Percentiles rank a stretch among this genome's conserved stretches.
Evolutionary conservation across 352 stramenopile species (phyloP).

Genomic region (Globisporangium ultimum): DNA sequence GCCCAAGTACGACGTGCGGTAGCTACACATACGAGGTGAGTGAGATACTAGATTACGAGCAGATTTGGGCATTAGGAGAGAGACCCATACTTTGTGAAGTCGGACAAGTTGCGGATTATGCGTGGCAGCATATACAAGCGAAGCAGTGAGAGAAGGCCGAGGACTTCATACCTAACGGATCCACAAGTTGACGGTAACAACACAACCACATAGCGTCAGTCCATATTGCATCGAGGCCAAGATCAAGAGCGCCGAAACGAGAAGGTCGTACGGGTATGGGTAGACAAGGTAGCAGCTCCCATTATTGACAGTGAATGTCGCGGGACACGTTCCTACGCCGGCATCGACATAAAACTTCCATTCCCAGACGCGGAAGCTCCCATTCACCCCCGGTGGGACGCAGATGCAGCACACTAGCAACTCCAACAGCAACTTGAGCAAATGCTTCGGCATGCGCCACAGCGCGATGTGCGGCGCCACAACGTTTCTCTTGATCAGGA

Average conservation of each 20-base stretch:
- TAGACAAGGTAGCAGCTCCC: constrained; percentile 67
- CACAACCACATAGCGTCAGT: not conserved
- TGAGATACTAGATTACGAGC: not conserved
- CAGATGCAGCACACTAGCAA: constrained; percentile 45
- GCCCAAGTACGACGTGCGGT: constrained; percentile 71
- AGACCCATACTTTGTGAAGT: constrained; percentile 58
- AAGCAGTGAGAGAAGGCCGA: constrained; percentile 62
- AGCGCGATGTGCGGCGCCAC: constrained; percentile 53
- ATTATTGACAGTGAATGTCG: constrained; percentile 26
- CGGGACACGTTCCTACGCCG: constrained; percentile 21
- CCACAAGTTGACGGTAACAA: not conserved
- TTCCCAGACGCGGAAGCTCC: constrained; percentile 54
- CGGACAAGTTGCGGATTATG: constrained; percentile 70
- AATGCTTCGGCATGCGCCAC: constrained; percentile 38
- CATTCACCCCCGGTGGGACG: constrained; percentile 47
- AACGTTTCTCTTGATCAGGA: constrained; percentile 60
- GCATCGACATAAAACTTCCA: constrained; percentile 64
- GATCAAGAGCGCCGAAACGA: not conserved
- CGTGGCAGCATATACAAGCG: constrained; percentile 78
- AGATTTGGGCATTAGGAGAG: not conserved
- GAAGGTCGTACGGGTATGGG: constrained; percentile 51
- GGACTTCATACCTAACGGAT: constrained; percentile 47
- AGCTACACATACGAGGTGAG: constrained; percentile 26
- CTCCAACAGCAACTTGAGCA: constrained; percentile 43
- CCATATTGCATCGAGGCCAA: not conserved